phyloP scores from a whole-genome alignment of 768 basidiomycete species.

The Rhodocollybia butyracea region DNA sequence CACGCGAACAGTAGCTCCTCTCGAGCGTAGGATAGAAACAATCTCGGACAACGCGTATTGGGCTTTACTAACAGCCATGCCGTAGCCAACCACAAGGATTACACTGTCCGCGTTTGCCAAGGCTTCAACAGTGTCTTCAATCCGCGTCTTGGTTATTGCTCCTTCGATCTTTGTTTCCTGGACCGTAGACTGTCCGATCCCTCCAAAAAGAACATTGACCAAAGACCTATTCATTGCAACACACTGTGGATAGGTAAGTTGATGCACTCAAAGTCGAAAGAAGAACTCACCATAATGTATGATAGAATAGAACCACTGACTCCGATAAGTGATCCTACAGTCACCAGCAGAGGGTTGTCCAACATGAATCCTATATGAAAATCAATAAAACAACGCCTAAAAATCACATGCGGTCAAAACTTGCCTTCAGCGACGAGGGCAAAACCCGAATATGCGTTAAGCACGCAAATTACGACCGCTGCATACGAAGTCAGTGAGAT shows the following conservation, averaged over 20 bases:
- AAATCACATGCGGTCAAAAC: background rate
- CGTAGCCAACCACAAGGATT: slow-evolving; percentile 83
- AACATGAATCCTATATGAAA: slow-evolving; percentile 69
- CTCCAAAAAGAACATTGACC: slow-evolving; percentile 84
- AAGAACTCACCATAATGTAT: slow-evolving; percentile 77
- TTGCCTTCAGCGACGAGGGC: slow-evolving; percentile 80
- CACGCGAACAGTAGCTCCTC: slow-evolving; percentile 73
- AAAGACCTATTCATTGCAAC: slow-evolving; percentile 90
- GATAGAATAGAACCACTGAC: slow-evolving; percentile 90
- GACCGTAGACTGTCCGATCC: slow-evolving; percentile 58
- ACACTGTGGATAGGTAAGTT: slow-evolving; percentile 46
- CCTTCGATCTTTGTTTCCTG: slow-evolving; percentile 81
- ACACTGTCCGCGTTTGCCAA: slow-evolving; percentile 79
- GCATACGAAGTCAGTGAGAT: slow-evolving; percentile 11
- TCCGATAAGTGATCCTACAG: slow-evolving; percentile 83
- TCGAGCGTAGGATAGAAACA: slow-evolving; percentile 64
- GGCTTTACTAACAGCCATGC: slow-evolving; percentile 91
- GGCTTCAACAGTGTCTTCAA: slow-evolving; percentile 80
- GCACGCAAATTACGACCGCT: slow-evolving; percentile 89
- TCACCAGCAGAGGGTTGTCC: slow-evolving; percentile 80
- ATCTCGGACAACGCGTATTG: slow-evolving; percentile 82
- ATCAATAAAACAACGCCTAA: background rate
- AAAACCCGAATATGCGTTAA: slow-evolving; percentile 90
- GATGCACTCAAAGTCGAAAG: background rate
- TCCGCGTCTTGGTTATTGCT: slow-evolving; percentile 68